A percentile compares a stretch with the other conserved stretches of the same genome.
phyloP scores from a whole-genome alignment of 2,329 filamentous ascomycete genomes.

The Cladosporium sp. region DNA sequence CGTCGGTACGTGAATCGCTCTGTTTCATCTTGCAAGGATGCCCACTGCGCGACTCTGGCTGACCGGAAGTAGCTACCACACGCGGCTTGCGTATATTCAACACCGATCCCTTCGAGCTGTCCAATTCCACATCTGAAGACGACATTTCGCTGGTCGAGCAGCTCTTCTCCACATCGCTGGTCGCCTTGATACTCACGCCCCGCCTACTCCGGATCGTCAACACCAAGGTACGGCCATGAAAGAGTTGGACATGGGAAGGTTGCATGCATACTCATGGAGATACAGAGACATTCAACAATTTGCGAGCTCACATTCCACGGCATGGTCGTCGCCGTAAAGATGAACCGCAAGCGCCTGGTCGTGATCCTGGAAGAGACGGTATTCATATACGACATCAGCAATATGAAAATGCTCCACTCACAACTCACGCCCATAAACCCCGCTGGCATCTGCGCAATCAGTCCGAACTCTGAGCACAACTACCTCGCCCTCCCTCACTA shows the following conservation, averaged over 20 bases:
- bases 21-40: neutral
- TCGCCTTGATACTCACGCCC: constrained; percentile 89
- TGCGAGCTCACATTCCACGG: constrained; percentile 98
- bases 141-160: constrained; percentile 97
- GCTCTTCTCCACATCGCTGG: constrained; percentile 96
- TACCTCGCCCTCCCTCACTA: constrained; percentile 93
- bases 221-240: constrained; percentile 69
- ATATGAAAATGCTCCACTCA: constrained; percentile 92
- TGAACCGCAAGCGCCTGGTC: constrained; percentile 91
- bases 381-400: constrained; percentile 97
- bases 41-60: constrained; percentile 7
- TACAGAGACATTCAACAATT: constrained; percentile 74
- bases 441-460: constrained; percentile 81
- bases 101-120: constrained; percentile 92
- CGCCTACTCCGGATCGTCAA: constrained; percentile 94
- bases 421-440: constrained; percentile 95
- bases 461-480: constrained; percentile 92
- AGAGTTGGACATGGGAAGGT: neutral
- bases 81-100: constrained; percentile 96
- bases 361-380: constrained; percentile 95
- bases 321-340: constrained; percentile 87
- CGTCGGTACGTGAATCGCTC: constrained; percentile 65
- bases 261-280: constrained; percentile 12
- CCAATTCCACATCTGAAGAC: constrained; percentile 84
- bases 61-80: constrained; percentile 66